Evolutionary conservation across 2,329 filamentous ascomycete genomes (phyloP), one percentile per base, ranked within the genome.

Genomic region (Arthrobotrys megalospora): DNA sequence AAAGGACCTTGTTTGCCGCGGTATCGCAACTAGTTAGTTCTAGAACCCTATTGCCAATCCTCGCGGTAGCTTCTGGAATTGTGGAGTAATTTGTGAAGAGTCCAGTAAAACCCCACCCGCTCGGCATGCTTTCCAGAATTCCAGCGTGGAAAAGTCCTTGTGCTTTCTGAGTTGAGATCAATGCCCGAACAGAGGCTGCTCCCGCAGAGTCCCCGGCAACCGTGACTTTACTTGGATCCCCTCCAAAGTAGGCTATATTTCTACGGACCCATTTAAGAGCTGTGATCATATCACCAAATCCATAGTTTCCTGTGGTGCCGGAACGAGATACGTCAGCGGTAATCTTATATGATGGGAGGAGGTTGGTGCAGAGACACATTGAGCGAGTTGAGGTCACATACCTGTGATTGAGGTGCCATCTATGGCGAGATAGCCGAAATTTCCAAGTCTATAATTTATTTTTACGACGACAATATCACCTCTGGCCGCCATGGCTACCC

Each of bases 191-290:
- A 8, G 85, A 86, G 58, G 85, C 85, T 50, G 84, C 87, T 10
- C 88, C 88, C 0, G 88, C 87, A 1, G 85, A 87, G 83, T 89
- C 87, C 90, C 91, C 87, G 6, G 89, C 89, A 64, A 91, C 81
- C 0, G 89, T 91, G 28, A 91, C 86, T 76, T 88, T 87, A 14
- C 84, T 83, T 1, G 85, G 85, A 80, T 91, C 87, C 1, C 90
- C 90, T 48, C 90, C 90, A 83, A 92, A 90, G 2, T 83, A 84
- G 4, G 82, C 86, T 68, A 90, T 88, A 82, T 91, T 91, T 21
- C 86, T 84, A 77, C 85, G 85, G 28, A 91, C 87, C 90, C 90
- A 92, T 71, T 86, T 83, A 16, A 92, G 85, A 12, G 89, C 85
- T 10, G 87, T 81, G 75, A 87, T 86, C 83, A 91, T 90, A 81